Percentiles rank a stretch among this genome's conserved stretches.
phyloP scores from a whole-genome alignment of 179 eudicot genomes.

The Vitellaria paradoxa region DNA sequence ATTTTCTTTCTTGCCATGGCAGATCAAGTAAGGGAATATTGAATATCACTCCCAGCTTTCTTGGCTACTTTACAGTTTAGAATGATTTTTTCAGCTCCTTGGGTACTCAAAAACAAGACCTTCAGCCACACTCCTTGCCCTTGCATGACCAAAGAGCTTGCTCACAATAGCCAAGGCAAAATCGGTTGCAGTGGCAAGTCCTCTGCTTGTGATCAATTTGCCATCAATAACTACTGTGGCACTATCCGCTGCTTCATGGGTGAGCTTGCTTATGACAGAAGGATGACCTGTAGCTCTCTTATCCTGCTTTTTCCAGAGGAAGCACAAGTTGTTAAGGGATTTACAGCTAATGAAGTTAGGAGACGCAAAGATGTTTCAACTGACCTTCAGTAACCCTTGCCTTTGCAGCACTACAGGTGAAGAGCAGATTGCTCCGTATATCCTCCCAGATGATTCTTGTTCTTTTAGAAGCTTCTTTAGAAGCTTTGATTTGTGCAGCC shows the following conservation, averaged over 20 bases:
- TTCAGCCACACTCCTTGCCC: conserved; percentile 97
- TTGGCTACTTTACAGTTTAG: neutral
- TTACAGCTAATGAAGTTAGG: neutral
- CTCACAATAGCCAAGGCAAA: conserved; percentile 80
- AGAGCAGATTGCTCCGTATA: conserved; percentile 64
- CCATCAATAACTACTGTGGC: conserved; percentile 85
- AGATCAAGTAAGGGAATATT: neutral
- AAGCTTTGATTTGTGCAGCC: conserved; percentile 63
- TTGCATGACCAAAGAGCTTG: conserved; percentile 75
- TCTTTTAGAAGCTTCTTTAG: conserved; percentile 87
- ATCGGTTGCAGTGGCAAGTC: conserved; percentile 59
- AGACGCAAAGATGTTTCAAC: conserved; percentile 4
- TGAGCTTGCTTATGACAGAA: conserved; percentile 37
- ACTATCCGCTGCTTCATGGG: conserved; percentile 31
- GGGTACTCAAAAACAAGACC: conserved; percentile 87
- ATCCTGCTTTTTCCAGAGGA: conserved; percentile 42
- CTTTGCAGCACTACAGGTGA: conserved; percentile 57
- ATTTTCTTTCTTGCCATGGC: neutral
- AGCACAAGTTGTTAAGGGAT: neutral
- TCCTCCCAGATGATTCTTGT: conserved; percentile 66
- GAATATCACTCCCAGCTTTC: neutral
- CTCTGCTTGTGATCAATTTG: conserved; percentile 73
- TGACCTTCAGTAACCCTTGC: conserved; percentile 80
- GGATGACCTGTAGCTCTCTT: conserved; percentile 63
- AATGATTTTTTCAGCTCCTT: conserved; percentile 20